Evolutionary conservation across 2,329 filamentous ascomycete genomes (phyloP).

Genomic region (Beauveria medogensis): DNA sequence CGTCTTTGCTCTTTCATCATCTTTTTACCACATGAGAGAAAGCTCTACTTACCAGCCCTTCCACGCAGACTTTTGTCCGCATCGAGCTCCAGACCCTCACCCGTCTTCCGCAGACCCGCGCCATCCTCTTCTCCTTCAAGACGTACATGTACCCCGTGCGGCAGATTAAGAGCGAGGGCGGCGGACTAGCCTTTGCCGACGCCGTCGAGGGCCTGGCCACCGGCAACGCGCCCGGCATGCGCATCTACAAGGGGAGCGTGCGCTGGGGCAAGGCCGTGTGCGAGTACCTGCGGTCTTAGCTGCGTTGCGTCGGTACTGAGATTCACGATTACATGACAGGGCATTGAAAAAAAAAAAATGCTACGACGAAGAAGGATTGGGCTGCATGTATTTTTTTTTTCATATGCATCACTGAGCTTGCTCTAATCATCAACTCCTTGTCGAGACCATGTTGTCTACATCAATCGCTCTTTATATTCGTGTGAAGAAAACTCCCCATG

Average conservation of each 20-base stretch:
- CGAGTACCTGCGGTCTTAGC: conserved; percentile 32
- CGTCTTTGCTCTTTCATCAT: background rate
- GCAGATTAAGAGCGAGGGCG: conserved; percentile 41
- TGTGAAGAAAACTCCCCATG: background rate
- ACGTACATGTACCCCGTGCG: conserved; percentile 42
- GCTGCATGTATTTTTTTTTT: background rate
- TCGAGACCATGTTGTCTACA: background rate
- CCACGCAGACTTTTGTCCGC: conserved; percentile 26
- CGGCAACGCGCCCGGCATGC: conserved; percentile 47
- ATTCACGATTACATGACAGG: background rate
- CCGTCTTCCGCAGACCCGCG: conserved; percentile 37
- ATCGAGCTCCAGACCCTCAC: conserved; percentile 46
- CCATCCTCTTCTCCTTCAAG: conserved; percentile 48
- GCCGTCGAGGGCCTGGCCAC: conserved; percentile 43
- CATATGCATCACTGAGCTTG: background rate
- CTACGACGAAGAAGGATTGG: too few relatives aligned
- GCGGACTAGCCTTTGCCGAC: conserved; percentile 38
- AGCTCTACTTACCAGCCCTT: too few relatives aligned
- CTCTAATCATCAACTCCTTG: background rate
- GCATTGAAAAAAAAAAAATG: too few relatives aligned
- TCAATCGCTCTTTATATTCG: background rate
- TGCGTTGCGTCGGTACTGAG: background rate
- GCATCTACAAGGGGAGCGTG: conserved; percentile 41
- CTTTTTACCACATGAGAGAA: too few relatives aligned
- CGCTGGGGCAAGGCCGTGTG: conserved; percentile 40